Conservation (phyloP, 2,329 filamentous ascomycete species). For the Colletotrichum shisoi region DNA sequence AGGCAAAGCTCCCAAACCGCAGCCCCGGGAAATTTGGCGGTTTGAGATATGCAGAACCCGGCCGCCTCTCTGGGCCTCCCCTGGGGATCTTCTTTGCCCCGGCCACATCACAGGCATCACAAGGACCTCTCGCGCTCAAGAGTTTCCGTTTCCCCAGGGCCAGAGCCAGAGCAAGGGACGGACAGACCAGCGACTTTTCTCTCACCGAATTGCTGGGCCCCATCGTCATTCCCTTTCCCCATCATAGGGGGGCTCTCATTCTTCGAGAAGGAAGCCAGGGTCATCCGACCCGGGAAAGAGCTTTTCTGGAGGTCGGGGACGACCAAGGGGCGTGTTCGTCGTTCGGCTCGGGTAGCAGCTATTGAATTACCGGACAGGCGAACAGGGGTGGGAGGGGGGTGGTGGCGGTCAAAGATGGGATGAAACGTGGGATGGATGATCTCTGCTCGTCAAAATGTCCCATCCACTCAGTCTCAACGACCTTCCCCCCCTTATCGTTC, state of each 20-base stretch:
- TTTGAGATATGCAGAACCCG: constrained; percentile 30
- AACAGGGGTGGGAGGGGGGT: neutral
- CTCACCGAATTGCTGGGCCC: constrained; percentile 13
- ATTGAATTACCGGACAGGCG: constrained; percentile 1
- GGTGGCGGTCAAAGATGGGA: constrained; percentile 13
- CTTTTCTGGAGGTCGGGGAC: constrained; percentile 26
- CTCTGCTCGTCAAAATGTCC: constrained; percentile 30
- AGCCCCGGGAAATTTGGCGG: constrained; percentile 37
- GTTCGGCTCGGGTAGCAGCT: too few relatives aligned
- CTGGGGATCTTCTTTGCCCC: neutral
- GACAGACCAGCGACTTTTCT: neutral
- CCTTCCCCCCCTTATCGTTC: neutral
- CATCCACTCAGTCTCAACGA: neutral
- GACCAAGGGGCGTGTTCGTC: neutral
- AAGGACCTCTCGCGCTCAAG: neutral
- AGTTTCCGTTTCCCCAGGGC: neutral
- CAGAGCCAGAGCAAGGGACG: neutral
- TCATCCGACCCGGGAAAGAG: neutral
- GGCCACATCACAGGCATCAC: neutral
- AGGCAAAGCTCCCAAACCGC: constrained; percentile 33
- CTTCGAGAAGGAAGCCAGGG: constrained; percentile 8
- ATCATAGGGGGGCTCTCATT: neutral
- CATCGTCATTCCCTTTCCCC: constrained; percentile 1
- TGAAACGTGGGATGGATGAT: constrained; percentile 30
- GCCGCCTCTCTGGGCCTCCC: neutral